Conservation (phyloP, 2,329 filamentous ascomycete genomes). For the Phaeoacremonium minimum region DNA sequence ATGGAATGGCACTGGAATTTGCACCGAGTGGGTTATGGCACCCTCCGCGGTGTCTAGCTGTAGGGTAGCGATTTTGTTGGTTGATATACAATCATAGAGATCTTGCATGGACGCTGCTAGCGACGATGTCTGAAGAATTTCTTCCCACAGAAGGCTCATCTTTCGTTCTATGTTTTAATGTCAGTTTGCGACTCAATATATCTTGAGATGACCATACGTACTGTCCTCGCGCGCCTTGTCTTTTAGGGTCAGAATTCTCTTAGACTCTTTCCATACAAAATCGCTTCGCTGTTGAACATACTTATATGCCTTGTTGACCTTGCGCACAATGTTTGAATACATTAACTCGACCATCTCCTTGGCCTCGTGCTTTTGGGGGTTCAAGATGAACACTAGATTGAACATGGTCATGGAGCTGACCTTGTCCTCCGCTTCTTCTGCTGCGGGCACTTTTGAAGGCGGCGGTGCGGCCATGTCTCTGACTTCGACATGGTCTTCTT, state of each 20-base stretch:
- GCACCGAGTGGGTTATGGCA: slow-evolving; percentile 56
- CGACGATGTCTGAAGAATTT: slow-evolving; percentile 68
- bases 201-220: slow-evolving; percentile 25
- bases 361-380: slow-evolving; percentile 73
- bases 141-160: slow-evolving; percentile 64
- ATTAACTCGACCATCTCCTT: slow-evolving; percentile 70
- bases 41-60: slow-evolving; percentile 64
- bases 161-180: slow-evolving; percentile 37
- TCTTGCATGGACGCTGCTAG: slow-evolving; percentile 79
- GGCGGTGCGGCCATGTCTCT: slow-evolving; percentile 22
- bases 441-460: slow-evolving; percentile 25
- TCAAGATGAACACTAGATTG: slow-evolving; percentile 89
- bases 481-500: slow-evolving; percentile 23
- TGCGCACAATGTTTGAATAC: slow-evolving; percentile 85
- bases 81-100: slow-evolving; percentile 75
- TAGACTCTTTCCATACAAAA: slow-evolving; percentile 89
- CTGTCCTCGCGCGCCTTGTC: slow-evolving; percentile 73
- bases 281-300: slow-evolving; percentile 86
- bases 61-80: slow-evolving; percentile 81
- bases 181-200: slow-evolving; percentile 11
- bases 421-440: slow-evolving; percentile 55
- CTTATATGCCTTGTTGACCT: slow-evolving; percentile 87
- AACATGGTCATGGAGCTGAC: slow-evolving; percentile 88
- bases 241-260: slow-evolving; percentile 75
- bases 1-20: slow-evolving; percentile 63